These are phyloP conservation scores for Psidium guajava DNA, from an alignment of 345 rosid species.

Conservation along the genomic window DNA sequence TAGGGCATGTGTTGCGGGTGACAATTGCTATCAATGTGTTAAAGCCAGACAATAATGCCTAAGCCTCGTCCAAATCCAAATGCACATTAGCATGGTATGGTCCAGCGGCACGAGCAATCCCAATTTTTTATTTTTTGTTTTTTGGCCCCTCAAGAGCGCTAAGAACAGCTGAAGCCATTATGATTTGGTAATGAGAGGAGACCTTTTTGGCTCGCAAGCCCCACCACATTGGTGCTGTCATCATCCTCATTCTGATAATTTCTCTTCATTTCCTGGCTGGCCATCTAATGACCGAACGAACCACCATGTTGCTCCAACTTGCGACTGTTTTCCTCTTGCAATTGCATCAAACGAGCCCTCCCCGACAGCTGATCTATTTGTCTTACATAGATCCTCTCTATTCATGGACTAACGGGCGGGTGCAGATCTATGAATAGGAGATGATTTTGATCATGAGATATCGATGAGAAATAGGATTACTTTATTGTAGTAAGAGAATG, in stretches of 20 bases:
- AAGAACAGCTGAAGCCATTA: not conserved
- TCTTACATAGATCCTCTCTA: too few species aligned
- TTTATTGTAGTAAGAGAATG: too few species aligned
- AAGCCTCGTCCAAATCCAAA: not conserved
- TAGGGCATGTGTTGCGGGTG: not conserved
- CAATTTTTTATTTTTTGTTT: not conserved
- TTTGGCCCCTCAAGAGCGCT: not conserved
- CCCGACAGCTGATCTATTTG: too few species aligned
- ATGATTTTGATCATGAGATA: too few species aligned
- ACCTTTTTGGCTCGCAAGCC: not conserved
- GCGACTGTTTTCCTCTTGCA: not conserved
- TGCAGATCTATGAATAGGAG: too few species aligned
- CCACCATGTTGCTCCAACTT: not conserved
- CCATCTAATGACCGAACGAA: not conserved
- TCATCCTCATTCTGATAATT: not conserved
- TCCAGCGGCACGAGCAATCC: not conserved
- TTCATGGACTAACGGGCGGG: too few species aligned
- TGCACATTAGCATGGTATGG: not conserved
- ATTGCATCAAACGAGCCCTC: not conserved
- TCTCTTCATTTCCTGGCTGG: not conserved
- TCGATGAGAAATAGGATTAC: too few species aligned
- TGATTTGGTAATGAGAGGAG: not conserved
- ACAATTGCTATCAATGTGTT: not conserved
- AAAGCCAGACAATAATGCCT: not conserved
- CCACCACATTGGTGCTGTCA: not conserved